These are phyloP conservation scores for Kickxella alabastrina DNA, from an alignment of 192 early-diverging fungal genomes.

Conservation along the genomic window DNA sequence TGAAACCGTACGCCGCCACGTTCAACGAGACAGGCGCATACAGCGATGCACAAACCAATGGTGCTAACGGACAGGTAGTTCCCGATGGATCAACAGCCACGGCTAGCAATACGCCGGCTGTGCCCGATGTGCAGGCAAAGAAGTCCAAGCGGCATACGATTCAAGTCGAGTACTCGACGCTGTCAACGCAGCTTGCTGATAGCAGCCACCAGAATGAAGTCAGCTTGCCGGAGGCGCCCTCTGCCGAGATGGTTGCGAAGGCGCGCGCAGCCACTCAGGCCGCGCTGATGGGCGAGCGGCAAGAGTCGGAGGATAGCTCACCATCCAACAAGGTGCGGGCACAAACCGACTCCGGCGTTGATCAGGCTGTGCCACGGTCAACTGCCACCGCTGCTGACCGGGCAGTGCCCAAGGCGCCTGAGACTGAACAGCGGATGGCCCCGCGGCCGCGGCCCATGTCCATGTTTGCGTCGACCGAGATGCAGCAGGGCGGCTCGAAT, in stretches of 20 bases:
- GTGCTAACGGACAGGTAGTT: conserved; percentile 12
- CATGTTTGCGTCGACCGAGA: conserved; percentile 52
- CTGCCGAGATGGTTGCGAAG: conserved; percentile 36
- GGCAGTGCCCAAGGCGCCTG: conserved; percentile 10
- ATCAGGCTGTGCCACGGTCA: conserved; percentile 7
- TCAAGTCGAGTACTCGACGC: conserved; percentile 53
- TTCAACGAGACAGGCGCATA: conserved; percentile 47
- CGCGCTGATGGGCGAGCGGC: conserved; percentile 34
- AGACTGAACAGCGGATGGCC: conserved; percentile 9
- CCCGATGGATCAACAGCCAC: conserved; percentile 11
- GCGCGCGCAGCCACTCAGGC: conserved; percentile 47
- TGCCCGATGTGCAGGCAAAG: conserved; percentile 33
- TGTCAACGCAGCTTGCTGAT: conserved; percentile 5
- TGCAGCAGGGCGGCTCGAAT: conserved; percentile 31
- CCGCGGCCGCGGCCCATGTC: conserved; percentile 49
- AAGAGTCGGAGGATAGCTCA: conserved; percentile 25
- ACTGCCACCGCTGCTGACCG: conserved; percentile 3
- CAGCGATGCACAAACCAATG: not conserved
- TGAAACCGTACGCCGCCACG: conserved; percentile 49
- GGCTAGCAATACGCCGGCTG: conserved; percentile 34
- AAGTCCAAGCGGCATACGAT: conserved; percentile 59
- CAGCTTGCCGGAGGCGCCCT: conserved; percentile 14
- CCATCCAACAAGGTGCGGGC: conserved; percentile 27
- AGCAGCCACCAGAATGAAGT: conserved; percentile 12
- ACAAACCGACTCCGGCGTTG: conserved; percentile 22